These are phyloP conservation scores for Sordariomycetes sp. DNA, from an alignment of 2,329 filamentous ascomycete species.

Conservation along the genomic window DNA sequence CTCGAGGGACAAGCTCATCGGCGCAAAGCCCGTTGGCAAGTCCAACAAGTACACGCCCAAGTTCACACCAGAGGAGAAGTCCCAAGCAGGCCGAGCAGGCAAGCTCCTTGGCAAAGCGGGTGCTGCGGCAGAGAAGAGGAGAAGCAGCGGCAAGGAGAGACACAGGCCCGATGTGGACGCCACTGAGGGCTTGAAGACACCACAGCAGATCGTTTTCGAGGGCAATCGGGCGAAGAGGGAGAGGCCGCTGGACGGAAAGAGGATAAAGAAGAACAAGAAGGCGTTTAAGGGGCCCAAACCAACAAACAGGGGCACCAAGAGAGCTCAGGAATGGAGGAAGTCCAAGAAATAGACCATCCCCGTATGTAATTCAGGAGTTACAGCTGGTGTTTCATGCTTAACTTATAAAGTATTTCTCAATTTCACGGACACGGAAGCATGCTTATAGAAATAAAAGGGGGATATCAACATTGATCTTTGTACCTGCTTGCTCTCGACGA, in stretches of 20 bases:
- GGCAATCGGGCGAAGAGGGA: constrained; percentile 65
- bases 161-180: constrained; percentile 1
- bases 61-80: constrained; percentile 58
- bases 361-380: too few species aligned
- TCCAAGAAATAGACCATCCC: constrained; percentile 20
- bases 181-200: constrained; percentile 37
- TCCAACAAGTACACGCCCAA: constrained; percentile 58
- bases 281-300: constrained; percentile 23
- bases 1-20: constrained; percentile 8
- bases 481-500: constrained; percentile 15
- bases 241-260: constrained; percentile 51
- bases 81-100: constrained; percentile 61
- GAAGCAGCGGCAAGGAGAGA: constrained; percentile 8
- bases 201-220: constrained; percentile 72
- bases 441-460: constrained; percentile 6
- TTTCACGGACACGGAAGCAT: not conserved
- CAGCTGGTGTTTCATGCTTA: too few species aligned
- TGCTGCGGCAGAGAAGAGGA: constrained; percentile 7
- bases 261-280: constrained; percentile 47
- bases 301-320: constrained; percentile 25
- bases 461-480: constrained; percentile 22
- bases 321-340: constrained; percentile 36
- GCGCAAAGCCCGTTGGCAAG: constrained; percentile 22
- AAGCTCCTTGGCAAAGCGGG: constrained; percentile 62
- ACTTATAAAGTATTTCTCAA: not conserved